A percentile compares a stretch with the other conserved stretches of the same genome.
Evolutionary conservation across 345 rosid species (phyloP).

Genomic region (Isatis tinctoria): DNA sequence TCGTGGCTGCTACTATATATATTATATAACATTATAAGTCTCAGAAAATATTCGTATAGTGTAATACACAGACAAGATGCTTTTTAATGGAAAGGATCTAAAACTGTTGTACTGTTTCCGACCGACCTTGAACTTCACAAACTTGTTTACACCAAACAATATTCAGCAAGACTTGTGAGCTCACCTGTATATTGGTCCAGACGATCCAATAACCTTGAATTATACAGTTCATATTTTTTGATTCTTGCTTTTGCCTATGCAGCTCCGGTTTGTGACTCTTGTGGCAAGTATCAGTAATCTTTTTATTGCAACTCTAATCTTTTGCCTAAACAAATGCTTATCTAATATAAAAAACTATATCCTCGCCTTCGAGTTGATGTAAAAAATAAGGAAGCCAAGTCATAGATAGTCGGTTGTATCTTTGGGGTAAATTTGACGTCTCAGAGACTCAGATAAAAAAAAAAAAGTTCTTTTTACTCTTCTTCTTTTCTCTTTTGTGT

Average conservation of each 20-base stretch:
- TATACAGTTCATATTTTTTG: not conserved
- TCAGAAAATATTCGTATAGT: not conserved
- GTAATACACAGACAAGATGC: not conserved
- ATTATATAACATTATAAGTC: not conserved
- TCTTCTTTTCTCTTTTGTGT: no score
- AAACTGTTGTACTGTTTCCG: constrained; percentile 1
- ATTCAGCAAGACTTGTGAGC: not conserved
- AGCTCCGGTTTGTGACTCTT: not conserved
- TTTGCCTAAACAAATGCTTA: no score
- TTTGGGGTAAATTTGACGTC: no score
- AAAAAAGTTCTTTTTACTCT: no score
- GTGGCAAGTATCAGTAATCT: not conserved
- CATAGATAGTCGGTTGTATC: no score
- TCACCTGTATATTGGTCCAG: not conserved
- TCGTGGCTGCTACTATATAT: not conserved
- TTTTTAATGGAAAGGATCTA: not conserved
- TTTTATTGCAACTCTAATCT: no score
- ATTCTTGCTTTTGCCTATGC: not conserved
- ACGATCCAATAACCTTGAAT: not conserved
- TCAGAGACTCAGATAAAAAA: no score
- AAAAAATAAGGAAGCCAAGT: no score
- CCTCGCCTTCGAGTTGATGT: no score
- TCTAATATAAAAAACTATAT: no score
- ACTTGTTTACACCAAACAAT: not conserved
- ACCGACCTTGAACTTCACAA: not conserved